Conservation (phyloP, 495 filamentous ascomycete genomes). For the Penicillium roqueforti region DNA sequence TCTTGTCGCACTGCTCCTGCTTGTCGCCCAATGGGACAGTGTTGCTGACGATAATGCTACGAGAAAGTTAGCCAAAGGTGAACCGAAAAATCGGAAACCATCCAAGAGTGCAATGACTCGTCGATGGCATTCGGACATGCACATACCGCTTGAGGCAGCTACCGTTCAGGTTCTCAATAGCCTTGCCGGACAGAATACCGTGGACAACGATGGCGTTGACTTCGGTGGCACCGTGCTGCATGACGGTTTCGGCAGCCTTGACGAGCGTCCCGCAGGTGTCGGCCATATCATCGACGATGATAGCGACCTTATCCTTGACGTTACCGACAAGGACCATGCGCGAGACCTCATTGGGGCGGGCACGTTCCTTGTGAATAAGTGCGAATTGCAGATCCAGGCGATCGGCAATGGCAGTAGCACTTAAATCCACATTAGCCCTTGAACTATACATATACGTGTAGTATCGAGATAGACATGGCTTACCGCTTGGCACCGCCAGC, state of each 20-base stretch:
- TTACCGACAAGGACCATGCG: conserved; percentile 83
- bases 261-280: conserved; percentile 94
- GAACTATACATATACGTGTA: background rate
- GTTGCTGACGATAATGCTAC: conserved; percentile 87
- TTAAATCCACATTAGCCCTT: conserved; percentile 15
- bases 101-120: background rate
- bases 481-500: conserved; percentile 95
- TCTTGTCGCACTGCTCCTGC: conserved; percentile 66
- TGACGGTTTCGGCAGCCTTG: conserved; percentile 89
- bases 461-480: conserved; percentile 14
- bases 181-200: conserved; percentile 87
- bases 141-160: conserved; percentile 53
- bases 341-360: conserved; percentile 90
- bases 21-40: conserved; percentile 86
- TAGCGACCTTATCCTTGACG: conserved; percentile 58
- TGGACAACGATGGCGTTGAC: conserved; percentile 95
- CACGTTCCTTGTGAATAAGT: conserved; percentile 98
- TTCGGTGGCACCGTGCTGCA: conserved; percentile 80
- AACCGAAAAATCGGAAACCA: background rate
- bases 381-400: conserved; percentile 91
- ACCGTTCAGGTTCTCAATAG: conserved; percentile 83
- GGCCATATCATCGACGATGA: conserved; percentile 80
- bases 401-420: conserved; percentile 95
- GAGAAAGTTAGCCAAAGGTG: background rate
- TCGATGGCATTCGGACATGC: background rate